phyloP scores from a whole-genome alignment of 805 yeast species.

The Starmera caribaea region DNA sequence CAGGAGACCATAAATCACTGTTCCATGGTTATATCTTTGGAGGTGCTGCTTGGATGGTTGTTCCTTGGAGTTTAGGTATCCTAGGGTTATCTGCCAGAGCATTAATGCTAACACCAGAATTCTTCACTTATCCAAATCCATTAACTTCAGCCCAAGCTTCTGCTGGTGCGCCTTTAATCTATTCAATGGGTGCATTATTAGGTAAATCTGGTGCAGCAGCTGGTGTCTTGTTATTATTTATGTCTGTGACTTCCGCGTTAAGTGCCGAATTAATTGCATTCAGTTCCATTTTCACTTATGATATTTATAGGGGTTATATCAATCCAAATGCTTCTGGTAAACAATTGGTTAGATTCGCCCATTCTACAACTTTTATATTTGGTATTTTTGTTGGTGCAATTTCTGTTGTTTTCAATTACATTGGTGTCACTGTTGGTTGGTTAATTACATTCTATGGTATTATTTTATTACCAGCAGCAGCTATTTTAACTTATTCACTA shows the following conservation, averaged over 20 bases:
- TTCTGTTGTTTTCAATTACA: conserved; percentile 29
- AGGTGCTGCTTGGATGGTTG: conserved; percentile 80
- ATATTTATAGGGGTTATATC: conserved; percentile 67
- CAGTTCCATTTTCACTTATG: conserved; percentile 73
- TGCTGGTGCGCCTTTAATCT: conserved; percentile 58
- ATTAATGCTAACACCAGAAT: conserved; percentile 50
- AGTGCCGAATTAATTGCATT: conserved; percentile 82
- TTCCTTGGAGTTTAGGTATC: conserved; percentile 69
- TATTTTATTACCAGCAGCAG: conserved; percentile 27
- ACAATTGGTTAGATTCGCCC: conserved; percentile 36
- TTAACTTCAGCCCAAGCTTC: conserved; percentile 56
- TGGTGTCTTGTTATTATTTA: conserved; percentile 60
- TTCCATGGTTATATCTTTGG: conserved; percentile 78
- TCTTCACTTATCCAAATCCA: conserved; percentile 39
- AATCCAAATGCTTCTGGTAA: conserved; percentile 70
- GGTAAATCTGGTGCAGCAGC: conserved; percentile 84
- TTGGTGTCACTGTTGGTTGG: conserved; percentile 34
- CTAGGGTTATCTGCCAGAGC: conserved; percentile 71
- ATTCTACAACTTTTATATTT: conserved; percentile 26
- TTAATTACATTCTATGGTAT: conserved; percentile 30
- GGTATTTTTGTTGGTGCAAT: conserved; percentile 30
- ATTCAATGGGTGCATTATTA: conserved; percentile 62
- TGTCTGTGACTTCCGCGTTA: conserved; percentile 84
- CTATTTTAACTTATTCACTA: conserved; percentile 23
- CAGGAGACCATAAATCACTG: conserved; percentile 70